A percentile compares a stretch with the other conserved stretches of the same genome.
Conservation (phyloP, 805 yeast genomes). For the Yamadazyma phyllophila region DNA sequence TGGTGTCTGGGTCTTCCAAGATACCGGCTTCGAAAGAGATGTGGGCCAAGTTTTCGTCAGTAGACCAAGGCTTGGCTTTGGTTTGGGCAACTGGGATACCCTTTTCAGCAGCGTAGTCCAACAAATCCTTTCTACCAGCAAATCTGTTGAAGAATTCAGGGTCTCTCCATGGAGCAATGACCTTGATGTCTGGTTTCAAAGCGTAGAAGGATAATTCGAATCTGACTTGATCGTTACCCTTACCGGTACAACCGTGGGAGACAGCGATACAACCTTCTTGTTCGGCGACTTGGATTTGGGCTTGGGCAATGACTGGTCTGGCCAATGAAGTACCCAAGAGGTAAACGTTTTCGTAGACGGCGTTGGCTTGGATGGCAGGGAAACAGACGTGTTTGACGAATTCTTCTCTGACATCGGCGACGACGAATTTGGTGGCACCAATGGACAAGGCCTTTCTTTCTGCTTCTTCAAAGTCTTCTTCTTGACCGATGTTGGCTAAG, state of each 20-base stretch:
- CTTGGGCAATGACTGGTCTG: slow-evolving; percentile 97
- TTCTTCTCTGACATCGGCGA: slow-evolving; percentile 92
- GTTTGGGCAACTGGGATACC: slow-evolving; percentile 95
- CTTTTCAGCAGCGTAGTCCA: slow-evolving; percentile 91
- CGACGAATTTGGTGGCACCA: slow-evolving; percentile 95
- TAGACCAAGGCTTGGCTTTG: slow-evolving; percentile 99
- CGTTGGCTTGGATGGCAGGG: slow-evolving; percentile 98
- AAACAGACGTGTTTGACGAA: slow-evolving; percentile 90
- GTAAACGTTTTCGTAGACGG: slow-evolving; percentile 96
- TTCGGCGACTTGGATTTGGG: slow-evolving; percentile 96
- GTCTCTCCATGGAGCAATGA: slow-evolving; percentile 99
- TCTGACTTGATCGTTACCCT: slow-evolving; percentile 99
- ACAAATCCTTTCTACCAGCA: slow-evolving; percentile 95
- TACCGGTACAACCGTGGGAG: slow-evolving; percentile 99
- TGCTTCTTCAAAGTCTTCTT: slow-evolving; percentile 98
- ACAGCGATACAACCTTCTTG: slow-evolving; percentile 98
- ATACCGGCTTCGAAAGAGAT: slow-evolving; percentile 99
- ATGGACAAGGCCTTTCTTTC: slow-evolving; percentile 92
- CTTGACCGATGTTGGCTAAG: slow-evolving; percentile 98
- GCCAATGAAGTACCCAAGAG: slow-evolving; percentile 96
- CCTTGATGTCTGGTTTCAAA: slow-evolving; percentile 92
- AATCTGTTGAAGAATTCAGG: slow-evolving; percentile 92
- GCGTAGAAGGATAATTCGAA: slow-evolving; percentile 97
- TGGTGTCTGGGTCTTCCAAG: slow-evolving; percentile 95
- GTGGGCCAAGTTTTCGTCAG: slow-evolving; percentile 99